phyloP scores from a whole-genome alignment of 257 asterid genomes.

The Scutellaria baicalensis region DNA sequence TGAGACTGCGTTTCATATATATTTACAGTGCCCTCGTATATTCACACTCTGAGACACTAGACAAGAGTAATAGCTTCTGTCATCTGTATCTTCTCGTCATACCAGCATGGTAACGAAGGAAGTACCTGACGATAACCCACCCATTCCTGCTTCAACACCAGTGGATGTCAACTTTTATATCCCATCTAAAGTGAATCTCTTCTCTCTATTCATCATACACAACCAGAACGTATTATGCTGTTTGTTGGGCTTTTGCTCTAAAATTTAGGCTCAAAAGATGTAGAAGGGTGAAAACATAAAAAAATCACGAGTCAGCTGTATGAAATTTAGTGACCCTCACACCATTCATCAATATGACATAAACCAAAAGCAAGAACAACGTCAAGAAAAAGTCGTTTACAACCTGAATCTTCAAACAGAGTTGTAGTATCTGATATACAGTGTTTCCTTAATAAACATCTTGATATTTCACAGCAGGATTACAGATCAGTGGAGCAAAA shows the following conservation, averaged over 20 bases:
- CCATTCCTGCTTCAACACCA: constrained; percentile 19
- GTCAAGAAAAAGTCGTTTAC: too few relatives aligned
- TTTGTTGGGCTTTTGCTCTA: too few relatives aligned
- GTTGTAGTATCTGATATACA: too few relatives aligned
- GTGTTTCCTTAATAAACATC: too few relatives aligned
- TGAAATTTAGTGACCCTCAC: too few relatives aligned
- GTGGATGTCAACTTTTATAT: constrained; percentile 5
- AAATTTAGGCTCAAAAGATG: too few relatives aligned
- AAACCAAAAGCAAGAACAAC: too few relatives aligned
- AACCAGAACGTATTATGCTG: neutral
- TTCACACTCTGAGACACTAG: neutral
- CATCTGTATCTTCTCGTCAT: constrained; percentile 4
- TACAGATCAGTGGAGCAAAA: constrained; percentile 24
- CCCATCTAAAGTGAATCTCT: constrained; percentile 11
- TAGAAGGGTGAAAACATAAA: too few relatives aligned
- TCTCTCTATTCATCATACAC: neutral
- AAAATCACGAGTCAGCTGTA: too few relatives aligned
- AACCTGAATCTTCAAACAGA: too few relatives aligned
- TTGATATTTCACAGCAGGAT: neutral
- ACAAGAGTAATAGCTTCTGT: neutral
- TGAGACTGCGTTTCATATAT: neutral
- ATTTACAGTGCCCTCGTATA: neutral
- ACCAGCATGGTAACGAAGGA: constrained; percentile 7
- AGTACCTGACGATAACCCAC: constrained; percentile 14
- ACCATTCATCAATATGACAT: too few relatives aligned